Evolutionary conservation across 1,284 basidiomycete species (phyloP).

Genomic region (Xerocomus subilludens): DNA sequence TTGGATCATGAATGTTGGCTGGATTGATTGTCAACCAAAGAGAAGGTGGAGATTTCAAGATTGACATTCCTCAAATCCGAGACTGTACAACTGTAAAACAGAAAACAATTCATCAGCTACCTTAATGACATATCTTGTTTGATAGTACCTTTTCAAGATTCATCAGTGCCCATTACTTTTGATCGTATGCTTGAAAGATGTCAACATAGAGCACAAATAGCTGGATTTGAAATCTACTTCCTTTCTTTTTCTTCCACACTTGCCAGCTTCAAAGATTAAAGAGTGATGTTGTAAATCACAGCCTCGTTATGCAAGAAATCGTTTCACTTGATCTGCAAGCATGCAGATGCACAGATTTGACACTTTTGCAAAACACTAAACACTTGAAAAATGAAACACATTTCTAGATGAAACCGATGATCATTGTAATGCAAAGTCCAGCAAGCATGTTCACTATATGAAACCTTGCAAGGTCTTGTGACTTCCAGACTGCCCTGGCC

Average conservation of each 20-base stretch:
- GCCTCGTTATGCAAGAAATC: not conserved
- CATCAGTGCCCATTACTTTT: too few relatives aligned
- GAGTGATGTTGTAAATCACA: not conserved
- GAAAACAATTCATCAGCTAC: too few relatives aligned
- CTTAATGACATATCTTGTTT: too few relatives aligned
- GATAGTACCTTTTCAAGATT: too few relatives aligned
- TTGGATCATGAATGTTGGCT: too few relatives aligned
- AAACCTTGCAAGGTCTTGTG: not conserved
- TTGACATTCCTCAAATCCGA: too few relatives aligned
- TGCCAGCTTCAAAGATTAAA: not conserved
- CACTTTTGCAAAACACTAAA: not conserved
- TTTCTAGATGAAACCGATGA: not conserved
- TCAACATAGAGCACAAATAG: not conserved
- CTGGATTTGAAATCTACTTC: not conserved
- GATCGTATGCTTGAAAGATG: too few relatives aligned
- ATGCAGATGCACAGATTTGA: not conserved
- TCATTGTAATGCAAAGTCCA: not conserved
- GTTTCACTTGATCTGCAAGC: not conserved
- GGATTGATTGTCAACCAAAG: too few relatives aligned
- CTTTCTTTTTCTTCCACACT: not conserved
- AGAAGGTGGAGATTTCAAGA: too few relatives aligned
- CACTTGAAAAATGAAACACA: not conserved
- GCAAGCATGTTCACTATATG: not conserved
- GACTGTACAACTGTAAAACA: too few relatives aligned
- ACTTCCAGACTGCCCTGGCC: not conserved